Conservation (phyloP, 306 rosid genomes). For the Dalbergia oliveri region DNA sequence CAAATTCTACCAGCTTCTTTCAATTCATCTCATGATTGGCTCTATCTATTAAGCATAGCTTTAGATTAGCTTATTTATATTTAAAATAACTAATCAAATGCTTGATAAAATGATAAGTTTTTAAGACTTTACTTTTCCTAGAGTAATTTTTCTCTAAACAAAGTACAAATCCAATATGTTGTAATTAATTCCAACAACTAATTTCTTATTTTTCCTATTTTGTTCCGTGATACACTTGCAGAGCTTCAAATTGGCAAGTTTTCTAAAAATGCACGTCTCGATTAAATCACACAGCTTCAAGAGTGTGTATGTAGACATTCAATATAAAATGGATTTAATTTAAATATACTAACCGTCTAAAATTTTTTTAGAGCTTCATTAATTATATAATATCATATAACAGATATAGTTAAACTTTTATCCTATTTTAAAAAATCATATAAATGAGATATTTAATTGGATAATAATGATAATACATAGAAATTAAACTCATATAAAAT, state of each 20-base stretch:
- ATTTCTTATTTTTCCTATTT: background rate
- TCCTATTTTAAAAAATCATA: too few relatives aligned
- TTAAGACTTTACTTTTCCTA: background rate
- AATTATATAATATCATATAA: too few relatives aligned
- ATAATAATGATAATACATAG: too few relatives aligned
- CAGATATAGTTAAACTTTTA: too few relatives aligned
- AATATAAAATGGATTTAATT: too few relatives aligned
- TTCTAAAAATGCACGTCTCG: slow-evolving; percentile 42
- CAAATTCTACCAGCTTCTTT: background rate
- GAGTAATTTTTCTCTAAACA: background rate
- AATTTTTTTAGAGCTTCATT: too few relatives aligned
- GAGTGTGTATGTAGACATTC: too few relatives aligned
- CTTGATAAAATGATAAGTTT: too few relatives aligned
- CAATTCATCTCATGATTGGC: background rate
- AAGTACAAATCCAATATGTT: background rate
- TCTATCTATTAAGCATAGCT: background rate
- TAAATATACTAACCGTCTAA: too few relatives aligned
- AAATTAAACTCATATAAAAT: too few relatives aligned
- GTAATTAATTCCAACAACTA: background rate
- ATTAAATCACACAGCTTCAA: too few relatives aligned
- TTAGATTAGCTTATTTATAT: background rate
- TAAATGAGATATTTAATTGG: too few relatives aligned
- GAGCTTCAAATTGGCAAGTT: slow-evolving; percentile 64
- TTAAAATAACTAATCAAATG: background rate
- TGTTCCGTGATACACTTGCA: background rate